Evolutionary conservation across 352 stramenopile genomes (phyloP).

Genomic region (Globisporangium spiculum): DNA sequence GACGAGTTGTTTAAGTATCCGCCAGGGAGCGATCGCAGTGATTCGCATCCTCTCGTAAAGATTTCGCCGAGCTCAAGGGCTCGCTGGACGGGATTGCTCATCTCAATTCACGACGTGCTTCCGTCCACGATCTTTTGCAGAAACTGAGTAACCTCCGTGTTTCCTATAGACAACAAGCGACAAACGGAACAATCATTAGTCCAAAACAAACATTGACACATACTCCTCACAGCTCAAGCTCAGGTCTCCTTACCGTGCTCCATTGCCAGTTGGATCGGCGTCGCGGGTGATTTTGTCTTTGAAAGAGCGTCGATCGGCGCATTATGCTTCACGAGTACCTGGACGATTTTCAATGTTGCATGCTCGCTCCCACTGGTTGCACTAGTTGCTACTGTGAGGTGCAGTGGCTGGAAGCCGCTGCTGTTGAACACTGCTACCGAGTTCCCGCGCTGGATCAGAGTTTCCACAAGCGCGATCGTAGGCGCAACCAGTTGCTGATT

Average conservation of each 20-base stretch:
- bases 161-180: neutral
- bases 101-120: neutral
- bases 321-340: neutral
- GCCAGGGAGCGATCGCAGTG: too few relatives aligned
- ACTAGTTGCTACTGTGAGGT: neutral
- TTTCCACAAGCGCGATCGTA: neutral
- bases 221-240: neutral
- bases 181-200: neutral
- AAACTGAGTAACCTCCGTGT: neutral
- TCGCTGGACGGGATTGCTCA: neutral
- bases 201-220: neutral
- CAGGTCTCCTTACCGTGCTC: neutral
- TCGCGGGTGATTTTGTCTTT: neutral
- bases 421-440: neutral
- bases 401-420: constrained; percentile 1
- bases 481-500: neutral
- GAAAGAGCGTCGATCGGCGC: neutral
- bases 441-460: neutral
- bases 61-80: neutral
- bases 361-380: neutral
- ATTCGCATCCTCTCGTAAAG: neutral
- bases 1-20: too few relatives aligned
- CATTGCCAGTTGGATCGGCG: constrained; percentile 5
- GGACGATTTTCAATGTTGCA: neutral
- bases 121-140: neutral